A percentile compares a stretch with the other conserved stretches of the same genome.
These are phyloP conservation scores for Podosphaera aphanis DNA, from an alignment of 2,329 filamentous ascomycete species.

Conservation along the genomic window DNA sequence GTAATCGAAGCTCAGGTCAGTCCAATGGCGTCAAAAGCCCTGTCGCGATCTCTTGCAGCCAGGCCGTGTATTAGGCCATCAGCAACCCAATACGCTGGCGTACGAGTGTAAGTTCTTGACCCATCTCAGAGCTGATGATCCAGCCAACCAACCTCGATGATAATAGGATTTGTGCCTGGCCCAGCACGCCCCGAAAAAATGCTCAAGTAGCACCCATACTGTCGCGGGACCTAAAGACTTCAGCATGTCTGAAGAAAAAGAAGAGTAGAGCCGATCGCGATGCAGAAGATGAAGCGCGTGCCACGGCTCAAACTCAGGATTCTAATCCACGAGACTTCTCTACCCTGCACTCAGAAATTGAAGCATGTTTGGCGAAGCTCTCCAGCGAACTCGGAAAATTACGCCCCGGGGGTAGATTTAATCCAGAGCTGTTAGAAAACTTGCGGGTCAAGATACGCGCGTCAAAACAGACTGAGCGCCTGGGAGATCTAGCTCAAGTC, in stretches of 20 bases:
- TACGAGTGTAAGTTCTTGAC: too few relatives aligned
- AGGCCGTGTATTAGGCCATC: too few relatives aligned
- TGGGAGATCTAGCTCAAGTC: constrained; percentile 43
- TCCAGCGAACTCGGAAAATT: constrained; percentile 38
- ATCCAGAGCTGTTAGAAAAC: constrained; percentile 34
- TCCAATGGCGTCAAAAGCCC: neutral
- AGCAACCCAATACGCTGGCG: too few relatives aligned
- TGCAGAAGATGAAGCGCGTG: neutral
- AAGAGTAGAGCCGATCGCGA: neutral
- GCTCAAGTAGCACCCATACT: neutral
- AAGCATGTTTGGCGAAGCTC: constrained; percentile 28
- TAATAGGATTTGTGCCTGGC: neutral
- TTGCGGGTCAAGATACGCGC: constrained; percentile 35
- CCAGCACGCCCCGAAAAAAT: neutral
- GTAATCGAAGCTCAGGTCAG: neutral
- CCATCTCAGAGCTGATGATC: too few relatives aligned
- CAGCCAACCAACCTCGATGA: too few relatives aligned
- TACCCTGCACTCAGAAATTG: constrained; percentile 29
- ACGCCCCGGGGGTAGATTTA: constrained; percentile 36
- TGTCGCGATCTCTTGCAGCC: too few relatives aligned
- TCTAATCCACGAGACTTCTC: constrained; percentile 37
- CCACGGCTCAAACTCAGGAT: constrained; percentile 1
- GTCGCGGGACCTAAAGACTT: neutral
- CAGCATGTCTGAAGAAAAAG: constrained; percentile 8
- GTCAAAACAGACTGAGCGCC: constrained; percentile 24